Evolutionary conservation across 2,329 filamentous ascomycete species (phyloP).

Genomic region (Fusarium staphyleae): DNA sequence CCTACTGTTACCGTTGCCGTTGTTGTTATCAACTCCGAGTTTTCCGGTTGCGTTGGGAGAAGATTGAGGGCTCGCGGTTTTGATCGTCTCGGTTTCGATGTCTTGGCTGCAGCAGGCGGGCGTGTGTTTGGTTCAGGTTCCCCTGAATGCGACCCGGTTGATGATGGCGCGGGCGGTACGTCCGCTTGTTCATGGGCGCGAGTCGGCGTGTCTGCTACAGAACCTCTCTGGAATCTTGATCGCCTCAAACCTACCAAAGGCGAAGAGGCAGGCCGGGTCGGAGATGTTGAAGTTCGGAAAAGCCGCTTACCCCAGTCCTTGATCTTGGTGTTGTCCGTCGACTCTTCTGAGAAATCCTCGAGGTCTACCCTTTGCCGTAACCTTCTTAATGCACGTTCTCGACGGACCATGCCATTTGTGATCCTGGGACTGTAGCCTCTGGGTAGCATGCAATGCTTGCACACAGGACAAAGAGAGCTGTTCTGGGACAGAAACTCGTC

Average conservation of each 20-base stretch:
- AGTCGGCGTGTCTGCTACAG: conserved; percentile 13
- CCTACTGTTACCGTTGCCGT: conserved; percentile 42
- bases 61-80: conserved; percentile 44
- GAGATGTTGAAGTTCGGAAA: conserved; percentile 41
- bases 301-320: conserved; percentile 48
- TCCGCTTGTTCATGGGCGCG: conserved; percentile 3
- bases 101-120: conserved; percentile 27
- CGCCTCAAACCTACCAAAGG: conserved; percentile 40
- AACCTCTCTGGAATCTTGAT: conserved; percentile 23
- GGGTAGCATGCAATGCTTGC: conserved; percentile 84
- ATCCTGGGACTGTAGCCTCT: conserved; percentile 70
- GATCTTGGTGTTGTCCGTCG: conserved; percentile 44
- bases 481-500: conserved; percentile 80
- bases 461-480: conserved; percentile 89
- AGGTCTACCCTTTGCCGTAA: conserved; percentile 61
- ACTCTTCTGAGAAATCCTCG: conserved; percentile 48
- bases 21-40: conserved; percentile 42
- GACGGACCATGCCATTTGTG: conserved; percentile 85
- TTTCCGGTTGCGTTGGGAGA: conserved; percentile 50
- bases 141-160: conserved; percentile 16
- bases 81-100: conserved; percentile 38
- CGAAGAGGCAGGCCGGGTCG: conserved; percentile 27
- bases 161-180: conserved; percentile 5
- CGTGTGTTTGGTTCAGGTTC: conserved; percentile 20
- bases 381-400: conserved; percentile 73